phyloP scores from a whole-genome alignment of 257 asterid species.

The Agastache rugosa region DNA sequence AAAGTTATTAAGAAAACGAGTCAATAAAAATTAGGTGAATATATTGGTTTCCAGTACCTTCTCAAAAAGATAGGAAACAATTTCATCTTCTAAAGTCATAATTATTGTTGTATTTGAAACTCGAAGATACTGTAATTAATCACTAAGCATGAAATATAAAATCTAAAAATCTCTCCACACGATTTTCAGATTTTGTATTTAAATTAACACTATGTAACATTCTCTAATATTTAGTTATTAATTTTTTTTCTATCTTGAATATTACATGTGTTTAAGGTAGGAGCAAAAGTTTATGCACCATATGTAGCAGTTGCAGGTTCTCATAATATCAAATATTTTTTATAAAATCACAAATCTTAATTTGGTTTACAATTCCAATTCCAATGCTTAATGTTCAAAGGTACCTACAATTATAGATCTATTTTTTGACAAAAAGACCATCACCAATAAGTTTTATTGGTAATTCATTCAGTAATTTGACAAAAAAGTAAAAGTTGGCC shows the following conservation, averaged over 20 bases:
- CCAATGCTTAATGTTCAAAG: neutral
- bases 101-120: neutral
- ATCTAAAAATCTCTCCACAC: neutral
- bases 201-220: neutral
- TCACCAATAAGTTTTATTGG: neutral
- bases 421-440: too few species aligned
- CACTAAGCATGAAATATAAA: neutral
- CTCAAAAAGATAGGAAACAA: neutral
- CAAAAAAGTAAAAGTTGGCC: slow-evolving; percentile 2
- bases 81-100: neutral
- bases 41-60: neutral
- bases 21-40: slow-evolving; percentile 28
- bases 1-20: slow-evolving; percentile 3
- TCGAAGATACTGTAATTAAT: neutral
- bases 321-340: too few species aligned
- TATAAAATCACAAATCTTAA: too few species aligned
- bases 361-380: too few species aligned
- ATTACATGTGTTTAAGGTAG: too few species aligned
- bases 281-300: too few species aligned
- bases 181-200: neutral
- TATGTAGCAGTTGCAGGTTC: too few species aligned
- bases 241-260: too few species aligned
- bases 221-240: too few species aligned
- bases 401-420: too few species aligned
- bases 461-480: neutral